Percentiles rank a stretch among this genome's conserved stretches.
phyloP scores from a whole-genome alignment of 2,329 filamentous ascomycete species.

The Drechslera avenae region DNA sequence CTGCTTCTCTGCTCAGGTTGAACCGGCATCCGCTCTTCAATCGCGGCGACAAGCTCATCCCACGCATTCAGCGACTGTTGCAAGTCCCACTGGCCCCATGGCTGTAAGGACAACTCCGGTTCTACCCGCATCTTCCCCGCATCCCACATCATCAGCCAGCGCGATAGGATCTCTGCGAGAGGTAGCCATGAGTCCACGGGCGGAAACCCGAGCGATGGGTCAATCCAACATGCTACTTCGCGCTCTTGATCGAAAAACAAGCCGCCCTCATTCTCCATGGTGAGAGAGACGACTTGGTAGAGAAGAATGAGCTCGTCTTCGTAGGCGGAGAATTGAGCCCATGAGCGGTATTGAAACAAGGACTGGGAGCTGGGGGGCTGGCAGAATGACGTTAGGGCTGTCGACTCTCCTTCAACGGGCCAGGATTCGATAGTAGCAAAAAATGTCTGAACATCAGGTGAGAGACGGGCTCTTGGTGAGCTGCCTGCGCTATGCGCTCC shows the following conservation, averaged over 20 bases:
- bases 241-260: conserved; percentile 8
- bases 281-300: conserved; percentile 6
- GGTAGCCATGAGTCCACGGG: conserved; percentile 5
- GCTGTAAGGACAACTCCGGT: background rate
- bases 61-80: conserved; percentile 4
- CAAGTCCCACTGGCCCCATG: conserved; percentile 6
- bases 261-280: conserved; percentile 3
- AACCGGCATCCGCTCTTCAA: conserved; percentile 6
- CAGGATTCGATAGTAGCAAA: conserved; percentile 4
- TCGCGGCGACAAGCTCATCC: conserved; percentile 6
- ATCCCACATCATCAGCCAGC: conserved; percentile 9
- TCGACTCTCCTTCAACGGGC: conserved; percentile 2
- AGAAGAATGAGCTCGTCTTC: conserved; percentile 8
- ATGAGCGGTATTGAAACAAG: conserved; percentile 7
- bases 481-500: background rate
- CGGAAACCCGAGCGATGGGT: conserved; percentile 2
- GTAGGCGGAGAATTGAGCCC: conserved; percentile 8
- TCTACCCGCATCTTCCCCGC: conserved; percentile 3
- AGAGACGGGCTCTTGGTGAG: conserved; percentile 5
- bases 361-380: conserved; percentile 6
- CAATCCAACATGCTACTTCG: conserved; percentile 6
- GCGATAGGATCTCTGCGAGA: conserved; percentile 1
- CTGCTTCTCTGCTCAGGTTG: conserved; percentile 2
- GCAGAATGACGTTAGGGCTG: conserved; percentile 6
- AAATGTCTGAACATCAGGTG: conserved; percentile 2